Conservation (phyloP, 108 stramenopile genomes). For the Nitzschia putrida region DNA sequence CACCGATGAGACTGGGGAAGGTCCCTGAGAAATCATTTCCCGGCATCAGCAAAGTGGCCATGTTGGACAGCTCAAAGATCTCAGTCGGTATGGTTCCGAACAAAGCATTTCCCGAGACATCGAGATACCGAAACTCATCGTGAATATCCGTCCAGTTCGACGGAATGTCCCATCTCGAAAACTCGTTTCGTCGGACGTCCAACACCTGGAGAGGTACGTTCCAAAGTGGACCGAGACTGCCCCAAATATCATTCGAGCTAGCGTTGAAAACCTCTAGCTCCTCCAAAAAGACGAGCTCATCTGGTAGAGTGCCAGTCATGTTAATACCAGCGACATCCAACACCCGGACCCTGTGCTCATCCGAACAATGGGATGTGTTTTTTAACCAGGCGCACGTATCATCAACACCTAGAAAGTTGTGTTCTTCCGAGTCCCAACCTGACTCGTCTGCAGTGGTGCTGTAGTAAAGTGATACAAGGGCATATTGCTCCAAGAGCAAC, state of each 20-base stretch:
- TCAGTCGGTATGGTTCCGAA: neutral
- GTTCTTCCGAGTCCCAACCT: neutral
- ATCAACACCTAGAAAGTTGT: neutral
- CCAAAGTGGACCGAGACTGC: neutral
- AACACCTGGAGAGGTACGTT: too few species aligned
- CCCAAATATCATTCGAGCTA: neutral
- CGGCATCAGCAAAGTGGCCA: neutral
- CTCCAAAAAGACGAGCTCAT: neutral
- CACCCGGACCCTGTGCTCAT: neutral
- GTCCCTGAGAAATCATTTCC: neutral
- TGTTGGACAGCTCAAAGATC: neutral
- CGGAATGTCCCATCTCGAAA: too few species aligned
- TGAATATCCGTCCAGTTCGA: too few species aligned
- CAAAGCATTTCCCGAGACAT: neutral
- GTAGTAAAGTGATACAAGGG: neutral
- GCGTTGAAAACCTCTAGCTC: neutral
- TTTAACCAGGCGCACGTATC: neutral
- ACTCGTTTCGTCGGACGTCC: too few species aligned
- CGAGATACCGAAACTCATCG: neutral
- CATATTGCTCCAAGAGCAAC: neutral
- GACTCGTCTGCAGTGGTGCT: neutral
- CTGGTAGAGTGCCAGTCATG: neutral
- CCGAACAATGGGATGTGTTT: neutral
- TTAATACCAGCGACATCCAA: neutral
- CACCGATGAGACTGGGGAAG: neutral